phyloP scores from a whole-genome alignment of 1,284 basidiomycete species.

The Somion occarium region DNA sequence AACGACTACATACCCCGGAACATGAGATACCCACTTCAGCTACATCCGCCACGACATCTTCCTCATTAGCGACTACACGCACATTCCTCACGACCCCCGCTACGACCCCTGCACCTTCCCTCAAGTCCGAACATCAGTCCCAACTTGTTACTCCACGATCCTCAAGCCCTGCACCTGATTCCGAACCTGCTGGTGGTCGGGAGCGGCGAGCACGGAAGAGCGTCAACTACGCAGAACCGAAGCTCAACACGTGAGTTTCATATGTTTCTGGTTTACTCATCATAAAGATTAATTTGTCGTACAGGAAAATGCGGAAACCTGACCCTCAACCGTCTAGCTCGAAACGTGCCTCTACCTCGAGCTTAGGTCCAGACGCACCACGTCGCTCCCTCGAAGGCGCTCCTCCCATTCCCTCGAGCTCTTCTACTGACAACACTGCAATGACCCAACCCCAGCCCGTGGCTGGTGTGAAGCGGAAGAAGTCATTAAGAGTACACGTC shows the following conservation, averaged over 20 bases:
- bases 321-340: slow-evolving; percentile 39
- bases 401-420: slow-evolving; percentile 6
- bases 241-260: slow-evolving; percentile 75
- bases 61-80: slow-evolving; percentile 30
- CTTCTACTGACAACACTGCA: slow-evolving; percentile 13
- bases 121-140: slow-evolving; percentile 19
- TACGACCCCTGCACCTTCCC: slow-evolving; percentile 33
- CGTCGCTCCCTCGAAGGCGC: slow-evolving; percentile 20
- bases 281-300: slow-evolving; percentile 11
- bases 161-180: slow-evolving; percentile 44
- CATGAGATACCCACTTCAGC: slow-evolving; percentile 31
- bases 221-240: slow-evolving; percentile 86
- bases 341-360: slow-evolving; percentile 24
- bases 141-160: slow-evolving; percentile 39
- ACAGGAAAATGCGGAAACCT: slow-evolving; percentile 89
- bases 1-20: slow-evolving; percentile 35
- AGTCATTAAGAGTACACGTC: slow-evolving; percentile 33
- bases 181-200: slow-evolving; percentile 39
- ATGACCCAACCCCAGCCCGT: slow-evolving; percentile 10
- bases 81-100: slow-evolving; percentile 38
- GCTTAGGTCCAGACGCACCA: slow-evolving; percentile 9
- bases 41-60: slow-evolving; percentile 18
- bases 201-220: slow-evolving; percentile 74
- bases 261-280: slow-evolving; percentile 4
- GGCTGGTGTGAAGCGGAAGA: slow-evolving; percentile 42